Conservation (phyloP, 208 protist species). For the Leishmania guyanensis region DNA sequence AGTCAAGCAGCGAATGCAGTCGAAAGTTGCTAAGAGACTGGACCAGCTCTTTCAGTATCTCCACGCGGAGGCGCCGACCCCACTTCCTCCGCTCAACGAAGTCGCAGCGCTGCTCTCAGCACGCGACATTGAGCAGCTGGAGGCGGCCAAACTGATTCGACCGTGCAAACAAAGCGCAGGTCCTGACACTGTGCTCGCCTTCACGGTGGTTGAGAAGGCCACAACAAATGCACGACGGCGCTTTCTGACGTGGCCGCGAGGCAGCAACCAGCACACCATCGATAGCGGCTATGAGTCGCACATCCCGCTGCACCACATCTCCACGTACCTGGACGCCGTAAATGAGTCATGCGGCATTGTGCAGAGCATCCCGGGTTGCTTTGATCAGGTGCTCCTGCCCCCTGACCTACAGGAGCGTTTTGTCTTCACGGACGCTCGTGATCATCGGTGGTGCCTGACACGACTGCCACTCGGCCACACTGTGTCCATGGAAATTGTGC, state of each 20-base stretch:
- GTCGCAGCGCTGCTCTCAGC: conserved; percentile 9
- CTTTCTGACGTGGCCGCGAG: conserved; percentile 25
- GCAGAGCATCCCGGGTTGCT: neutral
- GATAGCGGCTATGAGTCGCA: conserved; percentile 13
- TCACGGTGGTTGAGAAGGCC: conserved; percentile 11
- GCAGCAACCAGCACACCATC: conserved; percentile 19
- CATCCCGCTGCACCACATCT: conserved; percentile 22
- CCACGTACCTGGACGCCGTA: conserved; percentile 15
- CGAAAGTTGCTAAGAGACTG: conserved; percentile 7
- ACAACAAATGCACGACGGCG: neutral
- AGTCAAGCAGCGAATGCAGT: conserved; percentile 11
- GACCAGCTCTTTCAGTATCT: conserved; percentile 17
- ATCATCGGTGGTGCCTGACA: conserved; percentile 19
- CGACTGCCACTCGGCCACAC: conserved; percentile 21
- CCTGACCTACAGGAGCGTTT: conserved; percentile 19
- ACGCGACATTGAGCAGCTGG: conserved; percentile 2
- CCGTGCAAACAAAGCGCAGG: neutral
- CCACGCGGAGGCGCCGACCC: neutral
- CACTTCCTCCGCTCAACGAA: conserved; percentile 15
- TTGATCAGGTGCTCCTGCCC: conserved; percentile 16
- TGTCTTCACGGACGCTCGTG: conserved; percentile 19
- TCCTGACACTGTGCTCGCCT: conserved; percentile 21
- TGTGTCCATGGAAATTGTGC: conserved; percentile 13
- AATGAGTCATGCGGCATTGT: conserved; percentile 12
- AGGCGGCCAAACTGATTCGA: conserved; percentile 9